Conservation (phyloP, 2,329 filamentous ascomycete genomes). For the Tympanopsis confertula region DNA sequence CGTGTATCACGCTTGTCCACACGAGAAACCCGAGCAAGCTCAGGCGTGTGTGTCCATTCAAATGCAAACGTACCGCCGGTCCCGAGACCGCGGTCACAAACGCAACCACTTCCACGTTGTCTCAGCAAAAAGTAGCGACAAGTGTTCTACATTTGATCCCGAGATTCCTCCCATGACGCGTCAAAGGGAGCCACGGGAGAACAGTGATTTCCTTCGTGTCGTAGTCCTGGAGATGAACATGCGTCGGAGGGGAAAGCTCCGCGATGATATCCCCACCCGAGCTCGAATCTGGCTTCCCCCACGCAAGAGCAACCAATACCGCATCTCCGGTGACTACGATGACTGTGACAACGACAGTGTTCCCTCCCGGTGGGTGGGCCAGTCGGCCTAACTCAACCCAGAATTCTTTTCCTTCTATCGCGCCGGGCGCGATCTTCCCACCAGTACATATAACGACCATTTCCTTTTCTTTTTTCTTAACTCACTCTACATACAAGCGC, state of each 20-base stretch:
- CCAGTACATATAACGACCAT: neutral
- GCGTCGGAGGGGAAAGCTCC: slow-evolving; percentile 49
- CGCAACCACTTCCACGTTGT: slow-evolving; percentile 17
- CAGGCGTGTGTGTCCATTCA: slow-evolving; percentile 38
- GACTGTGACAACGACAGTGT: neutral
- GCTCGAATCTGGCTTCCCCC: slow-evolving; percentile 51
- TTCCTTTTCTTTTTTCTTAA: neutral
- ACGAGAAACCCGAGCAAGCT: slow-evolving; percentile 14
- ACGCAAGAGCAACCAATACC: slow-evolving; percentile 13
- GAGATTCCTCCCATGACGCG: slow-evolving; percentile 29
- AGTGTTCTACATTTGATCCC: slow-evolving; percentile 22
- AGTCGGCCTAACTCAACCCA: neutral
- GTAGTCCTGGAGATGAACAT: slow-evolving; percentile 60
- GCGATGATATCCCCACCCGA: slow-evolving; percentile 36
- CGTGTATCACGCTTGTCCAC: slow-evolving; percentile 24
- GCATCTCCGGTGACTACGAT: neutral
- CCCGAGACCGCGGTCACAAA: slow-evolving; percentile 10
- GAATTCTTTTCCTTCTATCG: neutral
- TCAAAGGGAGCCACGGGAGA: slow-evolving; percentile 51
- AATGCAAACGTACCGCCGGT: slow-evolving; percentile 45
- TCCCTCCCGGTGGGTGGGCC: neutral
- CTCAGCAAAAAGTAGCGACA: slow-evolving; percentile 15
- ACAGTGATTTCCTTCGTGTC: slow-evolving; percentile 50
- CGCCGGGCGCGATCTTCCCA: too few relatives aligned
- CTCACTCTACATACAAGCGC: too few relatives aligned